Base-by-base conservation (phyloP, 2,329 filamentous ascomycete genomes). In the Rachicladosporium sp. region DNA sequence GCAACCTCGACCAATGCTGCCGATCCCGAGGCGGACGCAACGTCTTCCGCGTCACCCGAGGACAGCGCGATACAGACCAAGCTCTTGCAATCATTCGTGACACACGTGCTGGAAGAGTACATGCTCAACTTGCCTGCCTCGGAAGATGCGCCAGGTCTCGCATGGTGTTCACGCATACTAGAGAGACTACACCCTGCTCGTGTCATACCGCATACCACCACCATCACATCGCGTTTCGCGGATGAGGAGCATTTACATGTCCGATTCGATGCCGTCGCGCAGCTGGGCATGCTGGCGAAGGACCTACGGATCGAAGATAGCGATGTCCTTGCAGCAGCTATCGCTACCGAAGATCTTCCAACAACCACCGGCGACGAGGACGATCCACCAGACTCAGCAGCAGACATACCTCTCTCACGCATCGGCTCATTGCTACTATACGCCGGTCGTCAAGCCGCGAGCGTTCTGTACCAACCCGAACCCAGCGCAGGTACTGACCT, bases 31-130 rank as follows among this genome's bases (percentile, higher is more conserved):
- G 67, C 55, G 0, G 65, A 71, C 43, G 39, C 43, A 13, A 53
- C 54, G 54, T 56, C 53, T 9, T 65, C 67, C 10, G 51, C 61
- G 1, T 65, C 62, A 6, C 52, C 56, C 4, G 67, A 69, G 29
- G 82, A 88, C 56, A 64, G 64, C 2, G 71, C 68, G 6, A 64
- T 87, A 44, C 74, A 80, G 51, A 67, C 67, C 29, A 75, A 72
- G 42, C 64, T 89, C 10, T 61, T 89, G 15, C 79, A 85, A 53
- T 78, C 79, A 1, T 88, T 91, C 57, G 69, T 85, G n/a, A 85
- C 81, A 0, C 82, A 83, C 54, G 64, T 88, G 11, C 62, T 88
- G 8, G 82, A 88, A 55, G 73, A 80, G 34, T 89, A 85, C 48
- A 70, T 84, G 44, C 76, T 73, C n/a, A 63, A 63, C 5, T 47